Base-by-base conservation (phyloP, 1,284 basidiomycete genomes). In the Rhodotorula sp. region DNA sequence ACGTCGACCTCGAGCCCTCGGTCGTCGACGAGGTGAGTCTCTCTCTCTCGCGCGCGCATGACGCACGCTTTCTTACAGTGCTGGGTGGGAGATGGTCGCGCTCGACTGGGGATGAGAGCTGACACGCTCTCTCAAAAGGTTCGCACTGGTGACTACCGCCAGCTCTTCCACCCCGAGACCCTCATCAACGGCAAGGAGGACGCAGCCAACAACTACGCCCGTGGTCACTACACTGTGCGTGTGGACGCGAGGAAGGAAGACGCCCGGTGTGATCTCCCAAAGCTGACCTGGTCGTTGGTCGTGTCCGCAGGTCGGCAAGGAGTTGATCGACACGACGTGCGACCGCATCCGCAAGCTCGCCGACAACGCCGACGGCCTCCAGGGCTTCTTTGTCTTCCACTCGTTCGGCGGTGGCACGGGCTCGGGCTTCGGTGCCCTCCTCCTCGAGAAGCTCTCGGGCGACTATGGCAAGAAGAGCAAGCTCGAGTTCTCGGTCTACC, bases 371-470 rank as follows among this genome's bases (percentile, higher is more conserved):
- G 89, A 89, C 58, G 96, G 96, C 81, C 89, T 99, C 58, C 96
- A 99, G 83, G 95, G 96, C 78, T 99, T 99, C 88, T 99, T 99
- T 82, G 93, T 99, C 80, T 99, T 99, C 88, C 96, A 99, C 85
- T 99, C 96, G 58, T 76, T 71, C 67, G 96, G 96, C 81, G 96
- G 96, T 82, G 96, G 96, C 83, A 99, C 95, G 78, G 96, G 96
- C 80, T 99, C 96, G 74, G 96, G 96, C 79, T 98, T 99, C 82
- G 96, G 96, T 81, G 95, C 96, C 65, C 89, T 99, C 78, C 86
- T 99, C 67, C 87, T 99, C 75, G 96, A 99, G 84, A 89, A 93
- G 72, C 88, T 99, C 73, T 95, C 95, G 56, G 89, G 91, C 74
- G 95, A 99, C 84, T 99, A 98, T 79, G 96, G 96, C 82, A 99